These are phyloP conservation scores for Cicer pinnatifidum DNA, from an alignment of 306 rosid genomes.

Conservation along the genomic window DNA sequence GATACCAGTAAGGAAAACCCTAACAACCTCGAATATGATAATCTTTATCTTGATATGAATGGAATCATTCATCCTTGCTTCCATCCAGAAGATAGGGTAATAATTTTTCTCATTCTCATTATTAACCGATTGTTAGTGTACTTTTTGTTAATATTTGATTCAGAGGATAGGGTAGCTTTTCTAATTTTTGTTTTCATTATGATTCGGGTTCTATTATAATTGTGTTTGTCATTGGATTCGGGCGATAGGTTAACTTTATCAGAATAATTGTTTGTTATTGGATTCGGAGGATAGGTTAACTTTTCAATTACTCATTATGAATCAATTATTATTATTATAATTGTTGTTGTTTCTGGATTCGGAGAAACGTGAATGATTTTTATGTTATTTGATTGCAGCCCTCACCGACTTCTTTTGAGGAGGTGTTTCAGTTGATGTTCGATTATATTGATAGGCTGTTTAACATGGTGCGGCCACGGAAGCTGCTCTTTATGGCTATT, in stretches of 20 bases:
- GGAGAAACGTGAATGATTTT: neutral
- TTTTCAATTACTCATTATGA: too few species aligned
- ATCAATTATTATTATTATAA: neutral
- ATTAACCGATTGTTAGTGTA: neutral
- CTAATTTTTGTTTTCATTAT: neutral
- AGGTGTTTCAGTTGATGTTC: constrained; percentile 93
- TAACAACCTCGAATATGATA: constrained; percentile 81
- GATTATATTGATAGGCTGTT: constrained; percentile 93
- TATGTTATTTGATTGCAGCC: constrained; percentile 66
- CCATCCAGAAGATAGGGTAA: constrained; percentile 97
- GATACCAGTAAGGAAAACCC: constrained; percentile 88
- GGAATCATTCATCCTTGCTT: constrained; percentile 96
- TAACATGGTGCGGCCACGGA: constrained; percentile 93
- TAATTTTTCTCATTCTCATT: neutral
- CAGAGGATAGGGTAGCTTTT: constrained; percentile 79
- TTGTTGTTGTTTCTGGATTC: neutral
- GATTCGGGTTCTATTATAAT: neutral
- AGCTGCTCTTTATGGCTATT: constrained; percentile 91
- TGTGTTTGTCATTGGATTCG: neutral
- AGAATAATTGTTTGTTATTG: neutral
- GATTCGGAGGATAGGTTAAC: neutral
- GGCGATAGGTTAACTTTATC: neutral
- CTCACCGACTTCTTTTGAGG: constrained; percentile 74
- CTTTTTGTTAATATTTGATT: constrained; percentile 40
- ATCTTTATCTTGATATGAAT: constrained; percentile 97